Percentiles rank a stretch among this genome's conserved stretches.
Evolutionary conservation across 805 yeast genomes (phyloP).

Genomic region (Metschnikowia cubensis): DNA sequence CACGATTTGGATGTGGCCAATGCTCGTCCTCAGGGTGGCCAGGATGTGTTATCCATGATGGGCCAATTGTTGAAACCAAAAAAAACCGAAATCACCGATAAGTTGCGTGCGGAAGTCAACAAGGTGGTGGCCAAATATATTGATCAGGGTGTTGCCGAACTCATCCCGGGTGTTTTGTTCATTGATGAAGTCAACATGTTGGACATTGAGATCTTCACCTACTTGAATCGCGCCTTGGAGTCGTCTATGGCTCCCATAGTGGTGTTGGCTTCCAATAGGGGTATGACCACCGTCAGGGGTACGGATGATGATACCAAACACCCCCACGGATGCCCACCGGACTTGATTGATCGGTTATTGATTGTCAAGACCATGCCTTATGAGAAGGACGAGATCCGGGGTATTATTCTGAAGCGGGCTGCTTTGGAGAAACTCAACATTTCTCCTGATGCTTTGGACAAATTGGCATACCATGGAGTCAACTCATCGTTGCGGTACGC

Average conservation of each 20-base stretch:
- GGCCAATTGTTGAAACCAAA: constrained; percentile 94
- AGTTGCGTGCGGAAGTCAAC: constrained; percentile 88
- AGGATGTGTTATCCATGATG: constrained; percentile 93
- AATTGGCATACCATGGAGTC: constrained; percentile 69
- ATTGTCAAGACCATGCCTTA: constrained; percentile 93
- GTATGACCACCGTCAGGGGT: constrained; percentile 87
- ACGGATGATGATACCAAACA: constrained; percentile 75
- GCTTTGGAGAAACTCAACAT: constrained; percentile 69
- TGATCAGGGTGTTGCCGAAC: constrained; percentile 96
- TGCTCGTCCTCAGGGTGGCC: constrained; percentile 96
- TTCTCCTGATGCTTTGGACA: constrained; percentile 64
- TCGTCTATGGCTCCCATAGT: constrained; percentile 91
- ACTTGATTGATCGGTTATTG: constrained; percentile 83
- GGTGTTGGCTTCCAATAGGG: constrained; percentile 93
- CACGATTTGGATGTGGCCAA: constrained; percentile 97
- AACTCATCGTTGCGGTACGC: constrained; percentile 86
- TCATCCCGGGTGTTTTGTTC: constrained; percentile 95
- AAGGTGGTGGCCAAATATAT: constrained; percentile 94
- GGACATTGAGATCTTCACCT: constrained; percentile 95
- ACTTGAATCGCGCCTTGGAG: constrained; percentile 89
- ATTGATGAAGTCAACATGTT: constrained; percentile 99
- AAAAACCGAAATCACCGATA: constrained; percentile 96
- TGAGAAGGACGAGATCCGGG: constrained; percentile 71
- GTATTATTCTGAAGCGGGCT: constrained; percentile 80
- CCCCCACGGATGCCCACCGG: constrained; percentile 97